Evolutionary conservation across 345 rosid species (phyloP), one percentile per base, ranked within the genome.

Genomic region (Stellera chamaejasme): DNA sequence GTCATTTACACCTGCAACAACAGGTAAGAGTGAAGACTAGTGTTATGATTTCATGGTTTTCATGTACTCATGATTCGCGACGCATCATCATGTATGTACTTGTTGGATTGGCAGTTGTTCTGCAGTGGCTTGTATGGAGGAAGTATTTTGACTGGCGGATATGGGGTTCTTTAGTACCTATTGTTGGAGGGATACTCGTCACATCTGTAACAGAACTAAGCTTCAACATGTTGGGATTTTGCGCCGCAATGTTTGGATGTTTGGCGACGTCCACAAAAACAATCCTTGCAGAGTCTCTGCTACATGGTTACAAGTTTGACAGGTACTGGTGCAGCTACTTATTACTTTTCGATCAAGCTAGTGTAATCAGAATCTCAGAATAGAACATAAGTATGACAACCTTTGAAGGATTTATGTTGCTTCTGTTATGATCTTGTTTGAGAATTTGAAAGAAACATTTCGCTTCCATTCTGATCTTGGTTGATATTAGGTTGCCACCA

Each of bases 191-290:
- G 62, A 93, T 93, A 69, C 95, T 93, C 52, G 83, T 93, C 50
- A 90, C 99, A 13, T 93, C 99, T 55, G 51, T 89, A 26, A 93
- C 99, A 13, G 99, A 89, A 69, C 90, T 93, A 66, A 93, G 96
- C 69, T 93, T 93, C 62, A 93, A 93, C 71, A 82, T 84, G 82
- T 71, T 93, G 60, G 99, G 99, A 55, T 93, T 93, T 74, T 87
- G 85, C 79, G 99, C 99, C 63, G 99, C 99, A 39, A 48, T 93
- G 64, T 79, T 93, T 80, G 99, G 99, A 47, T 93, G 99, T 72
- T 77, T 93, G 61, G 99, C 99, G 65, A 93, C 99, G 78, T 93
- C 99, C 26, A 93, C 97, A n/a, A 93, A 93, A 82, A 93, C 99
- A 11, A 93, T 93, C 68, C 88, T 93, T 13, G 99, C 99, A 5